These are phyloP conservation scores for Aspergillus ustus DNA, from an alignment of 2,329 filamentous ascomycete species.

Conservation along the genomic window DNA sequence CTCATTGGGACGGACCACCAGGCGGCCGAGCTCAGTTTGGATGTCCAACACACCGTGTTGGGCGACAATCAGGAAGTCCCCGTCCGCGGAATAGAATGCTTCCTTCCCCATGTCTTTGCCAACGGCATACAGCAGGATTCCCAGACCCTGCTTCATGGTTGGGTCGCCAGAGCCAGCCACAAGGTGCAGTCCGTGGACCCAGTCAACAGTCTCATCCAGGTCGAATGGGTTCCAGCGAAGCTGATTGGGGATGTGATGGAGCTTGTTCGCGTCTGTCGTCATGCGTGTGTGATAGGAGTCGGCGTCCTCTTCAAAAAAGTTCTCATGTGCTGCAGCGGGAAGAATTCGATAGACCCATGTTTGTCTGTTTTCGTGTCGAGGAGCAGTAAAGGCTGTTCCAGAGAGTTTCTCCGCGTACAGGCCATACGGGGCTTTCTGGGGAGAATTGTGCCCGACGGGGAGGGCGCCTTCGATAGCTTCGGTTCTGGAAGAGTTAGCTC, in stretches of 20 bases:
- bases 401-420: constrained; percentile 83
- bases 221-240: constrained; percentile 81
- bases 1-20: constrained; percentile 78
- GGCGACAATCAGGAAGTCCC: constrained; percentile 75
- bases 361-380: constrained; percentile 70
- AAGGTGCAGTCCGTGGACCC: constrained; percentile 71
- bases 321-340: constrained; percentile 65
- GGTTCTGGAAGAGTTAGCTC: constrained; percentile 55
- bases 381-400: constrained; percentile 72
- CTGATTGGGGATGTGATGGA: constrained; percentile 80
- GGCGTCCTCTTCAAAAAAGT: constrained; percentile 51
- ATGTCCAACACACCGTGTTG: constrained; percentile 77
- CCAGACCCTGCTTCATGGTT: constrained; percentile 76
- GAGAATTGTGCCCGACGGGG: constrained; percentile 77
- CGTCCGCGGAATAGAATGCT: constrained; percentile 84
- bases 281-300: constrained; percentile 52
- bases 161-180: constrained; percentile 81
- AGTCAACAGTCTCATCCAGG: constrained; percentile 69
- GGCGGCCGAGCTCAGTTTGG: constrained; percentile 74
- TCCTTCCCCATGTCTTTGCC: constrained; percentile 77
- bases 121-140: constrained; percentile 79
- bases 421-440: constrained; percentile 77
- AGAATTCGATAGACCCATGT: constrained; percentile 74
- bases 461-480: constrained; percentile 77
- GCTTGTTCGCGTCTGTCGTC: constrained; percentile 51